Base-by-base conservation (phyloP, 2,329 filamentous ascomycete genomes). In the Pyrenochaeta sp. region DNA sequence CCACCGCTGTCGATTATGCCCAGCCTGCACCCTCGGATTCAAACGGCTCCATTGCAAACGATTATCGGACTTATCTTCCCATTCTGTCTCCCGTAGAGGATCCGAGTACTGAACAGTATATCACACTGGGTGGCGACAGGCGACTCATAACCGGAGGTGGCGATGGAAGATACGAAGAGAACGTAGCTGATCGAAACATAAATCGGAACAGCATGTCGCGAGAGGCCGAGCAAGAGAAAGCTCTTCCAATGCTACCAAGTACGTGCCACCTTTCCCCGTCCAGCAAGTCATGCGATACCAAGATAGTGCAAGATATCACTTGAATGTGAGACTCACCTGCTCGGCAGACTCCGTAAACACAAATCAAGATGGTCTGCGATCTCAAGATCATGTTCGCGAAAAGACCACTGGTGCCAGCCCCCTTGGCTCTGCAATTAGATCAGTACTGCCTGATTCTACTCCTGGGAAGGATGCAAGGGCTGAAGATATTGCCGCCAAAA, bases 101-200 rank as follows among this genome's bases (percentile, higher is more conserved):
- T n/a, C 25, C 54, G 13, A 37, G 56, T 24, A 57, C 59, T 28
- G 50, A 61, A 37, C 48, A 66, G 19, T 56, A 69, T 43, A 65
- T 67, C 34, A 66, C 64, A 5, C 52, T 70, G 6, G 65, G 67
- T 32, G 65, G 63, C 2, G 66, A 71, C 43, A 64, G 53, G 27
- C 55, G 58, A n/a, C 50, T 61, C 25, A 57, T 60, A n/a, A 57
- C 25, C 3, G 61, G 58, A 7, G 54, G 54, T 9, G 65, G 58
- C 52, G 49, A 54, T 25, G 49, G 36, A 45, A 56, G 40, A 28
- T 88, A 86, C 63, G 87, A 84, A n/a, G 88, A 90, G 69, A 87
- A 72, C 48, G 61, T 76, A 9, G 72, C 73, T 8, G 70, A 76
- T 43, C 64, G 71, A 2, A 74, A 75, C 37, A 66, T 71, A 13